Conservation (phyloP, 305 asterid species). For the Plantago coronopus region DNA sequence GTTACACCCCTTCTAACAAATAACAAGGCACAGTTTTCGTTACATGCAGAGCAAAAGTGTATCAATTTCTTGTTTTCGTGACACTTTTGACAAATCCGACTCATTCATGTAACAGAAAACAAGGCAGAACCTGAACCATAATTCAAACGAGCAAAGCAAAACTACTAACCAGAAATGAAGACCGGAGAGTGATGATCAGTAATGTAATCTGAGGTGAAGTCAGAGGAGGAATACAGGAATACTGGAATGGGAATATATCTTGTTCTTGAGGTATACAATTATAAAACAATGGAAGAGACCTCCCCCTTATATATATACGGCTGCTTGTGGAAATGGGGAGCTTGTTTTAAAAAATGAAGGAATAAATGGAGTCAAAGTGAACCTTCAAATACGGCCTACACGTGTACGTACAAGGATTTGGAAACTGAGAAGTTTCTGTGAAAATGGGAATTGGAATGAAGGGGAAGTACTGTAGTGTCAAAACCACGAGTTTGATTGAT, state of each 20-base stretch:
- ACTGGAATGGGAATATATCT: neutral
- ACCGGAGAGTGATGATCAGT: neutral
- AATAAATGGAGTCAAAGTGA: conserved; percentile 15
- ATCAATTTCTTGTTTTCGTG: too few relatives aligned
- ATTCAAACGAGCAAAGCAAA: too few relatives aligned
- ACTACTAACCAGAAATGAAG: conserved; percentile 32
- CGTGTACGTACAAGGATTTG: too few relatives aligned
- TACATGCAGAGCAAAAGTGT: too few relatives aligned
- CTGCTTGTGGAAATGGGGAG: too few relatives aligned
- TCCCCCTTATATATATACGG: neutral
- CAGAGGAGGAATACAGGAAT: too few relatives aligned
- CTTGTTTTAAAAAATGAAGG: too few relatives aligned
- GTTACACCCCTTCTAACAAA: too few relatives aligned
- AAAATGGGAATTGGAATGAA: conserved; percentile 33
- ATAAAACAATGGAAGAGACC: conserved; percentile 11
- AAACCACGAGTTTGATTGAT: conserved; percentile 22
- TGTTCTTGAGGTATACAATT: neutral
- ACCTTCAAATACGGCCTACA: conserved; percentile 21
- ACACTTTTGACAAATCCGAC: too few relatives aligned
- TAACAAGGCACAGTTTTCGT: too few relatives aligned
- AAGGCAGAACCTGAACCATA: too few relatives aligned
- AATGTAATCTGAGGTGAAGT: neutral
- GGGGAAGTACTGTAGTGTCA: too few relatives aligned
- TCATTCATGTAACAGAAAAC: neutral
- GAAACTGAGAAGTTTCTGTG: conserved; percentile 17